Evolutionary conservation across 1,139 yeast genomes (phyloP).

Genomic region (Yamadazyma aaseri): DNA sequence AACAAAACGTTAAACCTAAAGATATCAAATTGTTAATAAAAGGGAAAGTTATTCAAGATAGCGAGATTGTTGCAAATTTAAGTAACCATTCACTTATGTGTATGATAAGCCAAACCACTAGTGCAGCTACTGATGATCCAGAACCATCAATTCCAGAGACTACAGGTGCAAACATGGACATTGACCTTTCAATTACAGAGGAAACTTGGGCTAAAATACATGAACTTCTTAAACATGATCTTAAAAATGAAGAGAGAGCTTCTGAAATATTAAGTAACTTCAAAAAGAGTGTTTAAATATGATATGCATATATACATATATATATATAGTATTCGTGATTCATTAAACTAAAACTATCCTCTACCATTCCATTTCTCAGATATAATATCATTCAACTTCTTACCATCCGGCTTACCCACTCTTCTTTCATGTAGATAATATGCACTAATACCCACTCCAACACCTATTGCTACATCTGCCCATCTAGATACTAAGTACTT

Average conservation of each 20-base stretch:
- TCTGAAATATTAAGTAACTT: slow-evolving; percentile 31
- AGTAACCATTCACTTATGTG: slow-evolving; percentile 30
- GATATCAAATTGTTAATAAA: slow-evolving; percentile 41
- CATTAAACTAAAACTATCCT: not conserved
- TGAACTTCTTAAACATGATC: slow-evolving; percentile 28
- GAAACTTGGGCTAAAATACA: slow-evolving; percentile 34
- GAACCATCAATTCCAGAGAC: not conserved
- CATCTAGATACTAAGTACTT: slow-evolving; percentile 39
- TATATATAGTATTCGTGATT: too few relatives aligned
- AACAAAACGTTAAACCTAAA: slow-evolving; percentile 25
- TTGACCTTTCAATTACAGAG: slow-evolving; percentile 19
- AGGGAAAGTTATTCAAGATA: slow-evolving; percentile 45
- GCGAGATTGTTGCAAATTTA: slow-evolving; percentile 26
- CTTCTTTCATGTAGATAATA: slow-evolving; percentile 61
- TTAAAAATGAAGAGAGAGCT: slow-evolving; percentile 27
- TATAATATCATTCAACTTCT: slow-evolving; percentile 51
- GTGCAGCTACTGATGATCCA: slow-evolving; percentile 6
- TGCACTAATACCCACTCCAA: slow-evolving; percentile 56
- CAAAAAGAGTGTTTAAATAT: slow-evolving; percentile 18
- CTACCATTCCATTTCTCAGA: slow-evolving; percentile 4
- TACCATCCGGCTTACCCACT: slow-evolving; percentile 55
- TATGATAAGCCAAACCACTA: slow-evolving; percentile 33
- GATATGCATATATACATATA: too few relatives aligned
- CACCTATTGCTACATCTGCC: slow-evolving; percentile 60
- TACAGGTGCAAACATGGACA: slow-evolving; percentile 15